A percentile compares a stretch with the other conserved stretches of the same genome.
Conservation (phyloP, 2,329 filamentous ascomycete genomes). For the Xylaria sp. region DNA sequence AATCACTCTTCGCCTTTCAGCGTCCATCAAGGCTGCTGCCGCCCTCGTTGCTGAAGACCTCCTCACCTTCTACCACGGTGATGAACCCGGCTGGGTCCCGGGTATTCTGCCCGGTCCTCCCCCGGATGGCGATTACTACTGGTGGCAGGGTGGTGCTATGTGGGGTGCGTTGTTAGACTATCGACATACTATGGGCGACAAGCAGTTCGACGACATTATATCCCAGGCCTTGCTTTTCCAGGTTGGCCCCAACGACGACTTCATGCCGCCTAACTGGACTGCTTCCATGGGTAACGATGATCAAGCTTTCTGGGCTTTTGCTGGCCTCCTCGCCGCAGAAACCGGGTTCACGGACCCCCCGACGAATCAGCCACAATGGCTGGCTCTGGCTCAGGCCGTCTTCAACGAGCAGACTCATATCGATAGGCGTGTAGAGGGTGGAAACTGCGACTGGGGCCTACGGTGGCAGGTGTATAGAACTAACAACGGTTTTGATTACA, state of each 20-base stretch:
- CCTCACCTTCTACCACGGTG: conserved; percentile 62
- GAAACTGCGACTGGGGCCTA: conserved; percentile 73
- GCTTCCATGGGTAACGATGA: conserved; percentile 74
- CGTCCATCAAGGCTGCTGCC: conserved; percentile 59
- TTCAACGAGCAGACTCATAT: conserved; percentile 69
- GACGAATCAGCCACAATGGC: conserved; percentile 65
- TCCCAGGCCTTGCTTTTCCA: conserved; percentile 68
- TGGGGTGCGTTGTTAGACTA: conserved; percentile 77
- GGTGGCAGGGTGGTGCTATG: conserved; percentile 78
- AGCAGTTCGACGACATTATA: conserved; percentile 68
- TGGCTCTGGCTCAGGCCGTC: conserved; percentile 74
- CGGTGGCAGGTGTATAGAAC: conserved; percentile 81
- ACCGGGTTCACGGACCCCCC: conserved; percentile 69
- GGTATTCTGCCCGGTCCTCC: conserved; percentile 68
- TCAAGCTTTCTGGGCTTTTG: conserved; percentile 76
- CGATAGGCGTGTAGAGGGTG: conserved; percentile 68
- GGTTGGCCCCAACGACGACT: conserved; percentile 64
- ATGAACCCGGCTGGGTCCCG: conserved; percentile 61
- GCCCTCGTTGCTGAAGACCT: conserved; percentile 61
- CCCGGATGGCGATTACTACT: conserved; percentile 70
- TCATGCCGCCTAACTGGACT: conserved; percentile 69
- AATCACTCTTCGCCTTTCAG: conserved; percentile 46
- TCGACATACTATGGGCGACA: conserved; percentile 73
- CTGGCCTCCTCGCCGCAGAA: conserved; percentile 74
- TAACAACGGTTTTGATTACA: conserved; percentile 82